A percentile compares a stretch with the other conserved stretches of the same genome.
phyloP scores from a whole-genome alignment of 2,329 filamentous ascomycete genomes.

The Colletotrichum destructivum region DNA sequence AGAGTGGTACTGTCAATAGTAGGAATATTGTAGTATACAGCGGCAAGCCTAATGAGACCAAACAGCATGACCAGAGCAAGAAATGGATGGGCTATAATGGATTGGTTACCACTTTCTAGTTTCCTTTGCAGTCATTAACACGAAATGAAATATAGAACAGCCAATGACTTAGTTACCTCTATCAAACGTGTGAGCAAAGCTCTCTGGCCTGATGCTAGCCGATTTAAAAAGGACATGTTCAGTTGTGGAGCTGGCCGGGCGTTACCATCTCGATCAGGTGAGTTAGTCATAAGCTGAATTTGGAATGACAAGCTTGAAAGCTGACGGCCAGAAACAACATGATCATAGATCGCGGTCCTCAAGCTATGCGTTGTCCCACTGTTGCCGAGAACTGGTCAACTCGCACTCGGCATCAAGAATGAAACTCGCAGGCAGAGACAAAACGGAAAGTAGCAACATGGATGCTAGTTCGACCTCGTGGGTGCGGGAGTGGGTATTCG shows the following conservation, averaged over 20 bases:
- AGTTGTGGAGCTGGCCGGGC: too few relatives aligned
- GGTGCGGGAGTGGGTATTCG: constrained; percentile 29
- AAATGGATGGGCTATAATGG: constrained; percentile 8
- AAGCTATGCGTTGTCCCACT: not conserved
- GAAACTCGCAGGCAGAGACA: not conserved
- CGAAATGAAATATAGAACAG: not conserved
- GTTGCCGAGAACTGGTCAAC: too few relatives aligned
- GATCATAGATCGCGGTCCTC: too few relatives aligned
- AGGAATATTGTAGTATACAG: constrained; percentile 43
- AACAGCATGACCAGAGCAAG: not conserved
- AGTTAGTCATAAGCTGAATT: not conserved
- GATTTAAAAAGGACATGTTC: too few relatives aligned
- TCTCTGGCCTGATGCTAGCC: not conserved
- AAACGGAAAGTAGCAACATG: not conserved
- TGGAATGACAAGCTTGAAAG: not conserved
- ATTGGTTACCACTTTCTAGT: too few relatives aligned
- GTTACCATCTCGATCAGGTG: not conserved
- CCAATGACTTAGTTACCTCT: too few relatives aligned
- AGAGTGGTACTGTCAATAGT: constrained; percentile 46
- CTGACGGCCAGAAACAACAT: not conserved
- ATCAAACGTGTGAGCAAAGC: not conserved
- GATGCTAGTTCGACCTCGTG: not conserved
- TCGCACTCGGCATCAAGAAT: too few relatives aligned
- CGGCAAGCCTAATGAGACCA: constrained; percentile 13
- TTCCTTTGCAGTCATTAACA: not conserved